Base-by-base conservation (phyloP, 2,329 filamentous ascomycete species). In the Emydomyces testavorans region DNA sequence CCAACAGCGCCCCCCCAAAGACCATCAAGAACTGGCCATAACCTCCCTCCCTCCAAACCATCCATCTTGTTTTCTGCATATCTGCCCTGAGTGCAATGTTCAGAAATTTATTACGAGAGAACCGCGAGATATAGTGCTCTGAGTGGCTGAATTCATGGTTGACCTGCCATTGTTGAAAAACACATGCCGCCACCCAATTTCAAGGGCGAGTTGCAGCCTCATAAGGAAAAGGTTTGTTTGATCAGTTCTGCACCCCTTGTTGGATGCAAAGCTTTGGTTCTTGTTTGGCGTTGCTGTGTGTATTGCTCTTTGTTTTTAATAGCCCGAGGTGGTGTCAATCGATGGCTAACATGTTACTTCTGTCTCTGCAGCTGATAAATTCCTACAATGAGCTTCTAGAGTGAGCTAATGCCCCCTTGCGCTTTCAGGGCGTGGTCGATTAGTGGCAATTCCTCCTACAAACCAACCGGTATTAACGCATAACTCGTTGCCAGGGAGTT, bases 351-450 rank as follows among this genome's bases (percentile, higher is more conserved):
- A 29, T 31, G 42, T 45, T 28, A 36, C 31, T n/a, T 56, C 43
- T 37, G 37, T 29, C 23, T 41, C 26, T 20, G 63, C 67, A 95
- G 89, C 89, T 98, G 74, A 87, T 89, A 65, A 85, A 83, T 68
- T 96, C 92, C 58, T 98, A 98, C 72, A 85, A 94, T 72, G 85
- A 94, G 71, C 78, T 98, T 60, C 79, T 98, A 60, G 84, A 93
- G 87, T 94, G 80, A 70, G 83, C 71, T 46, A 40, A 41, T 37
- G 36, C 45, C n/a, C 46, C 32, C 21, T 15, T 21, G 6, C 36
- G 37, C 13, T 29, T 31, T 41, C 6, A 35, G 21, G 28, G 13
- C 23, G 24, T 15, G 15, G 34, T 8, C n/a, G n/a, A 28, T 18
- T 3, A 16, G 24, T 3, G 26, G 7, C 15, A n/a, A 15, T 31